Percentiles rank a stretch among this genome's conserved stretches.
These are phyloP conservation scores for Xerocomus brunneocitrinus DNA, from an alignment of 768 basidiomycete genomes.

Conservation along the genomic window DNA sequence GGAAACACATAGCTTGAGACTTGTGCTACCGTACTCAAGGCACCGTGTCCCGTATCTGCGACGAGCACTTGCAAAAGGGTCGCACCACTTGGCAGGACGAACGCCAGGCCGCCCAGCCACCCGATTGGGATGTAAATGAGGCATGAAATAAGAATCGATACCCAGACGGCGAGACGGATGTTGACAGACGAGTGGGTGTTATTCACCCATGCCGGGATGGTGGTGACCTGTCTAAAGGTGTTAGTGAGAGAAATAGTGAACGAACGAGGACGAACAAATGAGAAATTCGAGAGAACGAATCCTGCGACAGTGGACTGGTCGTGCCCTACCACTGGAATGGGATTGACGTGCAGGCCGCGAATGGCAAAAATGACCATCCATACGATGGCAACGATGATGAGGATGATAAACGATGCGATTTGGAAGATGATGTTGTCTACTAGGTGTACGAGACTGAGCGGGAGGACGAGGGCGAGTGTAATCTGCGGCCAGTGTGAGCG, in stretches of 20 bases:
- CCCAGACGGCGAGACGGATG: constrained; percentile 20
- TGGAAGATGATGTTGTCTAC: constrained; percentile 25
- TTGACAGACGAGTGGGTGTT: constrained; percentile 22
- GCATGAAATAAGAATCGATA: constrained; percentile 20
- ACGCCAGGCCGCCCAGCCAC: constrained; percentile 19
- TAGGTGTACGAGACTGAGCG: constrained; percentile 21
- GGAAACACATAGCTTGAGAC: constrained; percentile 21
- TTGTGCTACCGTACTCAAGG: constrained; percentile 4
- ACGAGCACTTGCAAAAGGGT: constrained; percentile 19
- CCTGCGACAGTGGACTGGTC: constrained; percentile 20
- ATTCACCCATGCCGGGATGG: constrained; percentile 25
- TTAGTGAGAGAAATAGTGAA: not conserved
- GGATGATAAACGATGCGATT: constrained; percentile 18
- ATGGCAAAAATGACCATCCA: constrained; percentile 18
- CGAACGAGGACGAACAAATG: constrained; percentile 16
- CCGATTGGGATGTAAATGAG: constrained; percentile 23
- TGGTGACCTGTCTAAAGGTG: constrained; percentile 12
- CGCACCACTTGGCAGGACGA: constrained; percentile 1
- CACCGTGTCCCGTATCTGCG: constrained; percentile 1
- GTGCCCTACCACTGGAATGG: constrained; percentile 13
- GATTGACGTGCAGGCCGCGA: constrained; percentile 8
- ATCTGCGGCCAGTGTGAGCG: constrained; percentile 13
- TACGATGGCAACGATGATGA: constrained; percentile 15
- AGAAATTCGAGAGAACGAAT: constrained; percentile 23
- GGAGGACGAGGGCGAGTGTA: constrained; percentile 16